Evolutionary conservation across 306 rosid genomes (phyloP).

Genomic region (Prunus armeniaca): DNA sequence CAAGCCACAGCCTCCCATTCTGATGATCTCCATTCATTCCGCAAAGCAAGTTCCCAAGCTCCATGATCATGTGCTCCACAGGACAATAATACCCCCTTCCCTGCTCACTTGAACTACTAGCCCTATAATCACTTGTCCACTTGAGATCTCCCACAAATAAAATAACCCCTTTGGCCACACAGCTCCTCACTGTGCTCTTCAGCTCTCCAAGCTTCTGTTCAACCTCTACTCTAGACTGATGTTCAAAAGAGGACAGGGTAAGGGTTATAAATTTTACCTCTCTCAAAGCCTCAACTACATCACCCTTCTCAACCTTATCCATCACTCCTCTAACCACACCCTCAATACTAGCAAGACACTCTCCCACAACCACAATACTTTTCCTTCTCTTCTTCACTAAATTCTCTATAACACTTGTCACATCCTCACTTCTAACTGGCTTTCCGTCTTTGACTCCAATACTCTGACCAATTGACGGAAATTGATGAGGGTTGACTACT

Average conservation of each 20-base stretch:
- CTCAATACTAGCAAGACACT: conserved; percentile 55
- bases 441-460: conserved; percentile 11
- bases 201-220: conserved; percentile 72
- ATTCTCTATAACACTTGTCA: conserved; percentile 50
- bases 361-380: conserved; percentile 83
- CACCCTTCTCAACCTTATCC: conserved; percentile 67
- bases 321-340: conserved; percentile 62
- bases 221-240: conserved; percentile 58
- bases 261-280: conserved; percentile 58
- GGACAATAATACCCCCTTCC: conserved; percentile 60
- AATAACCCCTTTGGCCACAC: conserved; percentile 54
- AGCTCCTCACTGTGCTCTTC: conserved; percentile 30
- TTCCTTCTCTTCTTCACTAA: conserved; percentile 45
- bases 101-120: conserved; percentile 26
- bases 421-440: conserved; percentile 53
- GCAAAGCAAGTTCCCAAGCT: conserved; percentile 73
- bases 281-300: conserved; percentile 53
- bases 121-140: conserved; percentile 57
- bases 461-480: not conserved
- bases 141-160: conserved; percentile 88
- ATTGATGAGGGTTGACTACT: conserved; percentile 5
- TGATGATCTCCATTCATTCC: conserved; percentile 28
- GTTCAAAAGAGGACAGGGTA: conserved; percentile 45
- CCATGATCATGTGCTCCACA: conserved; percentile 73
- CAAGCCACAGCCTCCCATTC: conserved; percentile 62